Evolutionary conservation across 1,284 basidiomycete genomes (phyloP).

Genomic region (Microbotryum scabiosae): DNA sequence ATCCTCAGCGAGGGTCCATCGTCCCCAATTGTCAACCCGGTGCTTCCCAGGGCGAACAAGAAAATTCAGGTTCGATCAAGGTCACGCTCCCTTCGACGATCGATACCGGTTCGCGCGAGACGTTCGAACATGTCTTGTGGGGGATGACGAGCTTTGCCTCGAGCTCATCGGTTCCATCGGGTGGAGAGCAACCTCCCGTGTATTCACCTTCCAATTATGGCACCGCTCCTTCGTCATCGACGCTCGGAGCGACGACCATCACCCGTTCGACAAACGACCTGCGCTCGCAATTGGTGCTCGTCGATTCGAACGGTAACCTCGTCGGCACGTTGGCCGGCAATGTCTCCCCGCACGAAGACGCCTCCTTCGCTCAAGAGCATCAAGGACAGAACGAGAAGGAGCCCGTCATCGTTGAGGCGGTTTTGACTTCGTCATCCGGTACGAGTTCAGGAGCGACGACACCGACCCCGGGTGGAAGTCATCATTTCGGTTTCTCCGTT

Average conservation of each 20-base stretch:
- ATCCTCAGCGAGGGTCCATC: conserved; percentile 5
- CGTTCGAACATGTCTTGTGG: conserved; percentile 16
- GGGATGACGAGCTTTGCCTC: not conserved
- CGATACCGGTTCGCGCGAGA: conserved; percentile 8
- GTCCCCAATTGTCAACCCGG: conserved; percentile 6
- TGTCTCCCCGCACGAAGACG: not conserved
- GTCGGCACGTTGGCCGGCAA: not conserved
- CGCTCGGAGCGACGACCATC: not conserved
- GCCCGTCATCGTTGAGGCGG: conserved; percentile 19
- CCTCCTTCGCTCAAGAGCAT: not conserved
- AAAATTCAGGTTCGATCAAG: conserved; percentile 2
- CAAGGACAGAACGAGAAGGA: conserved; percentile 12
- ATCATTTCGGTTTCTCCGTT: conserved; percentile 10
- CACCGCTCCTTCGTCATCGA: conserved; percentile 20
- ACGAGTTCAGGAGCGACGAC: no score
- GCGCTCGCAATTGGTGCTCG: not conserved
- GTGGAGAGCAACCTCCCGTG: not conserved
- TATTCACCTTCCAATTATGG: not conserved
- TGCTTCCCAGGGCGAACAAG: not conserved
- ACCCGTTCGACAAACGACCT: conserved; percentile 4
- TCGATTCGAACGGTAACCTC: not conserved
- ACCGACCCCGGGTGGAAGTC: no score
- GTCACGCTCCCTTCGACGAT: conserved; percentile 4
- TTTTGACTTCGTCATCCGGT: not conserved
- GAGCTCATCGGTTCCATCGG: not conserved